Conservation (phyloP, 2,329 filamentous ascomycete species). For the Fusarium musae region DNA sequence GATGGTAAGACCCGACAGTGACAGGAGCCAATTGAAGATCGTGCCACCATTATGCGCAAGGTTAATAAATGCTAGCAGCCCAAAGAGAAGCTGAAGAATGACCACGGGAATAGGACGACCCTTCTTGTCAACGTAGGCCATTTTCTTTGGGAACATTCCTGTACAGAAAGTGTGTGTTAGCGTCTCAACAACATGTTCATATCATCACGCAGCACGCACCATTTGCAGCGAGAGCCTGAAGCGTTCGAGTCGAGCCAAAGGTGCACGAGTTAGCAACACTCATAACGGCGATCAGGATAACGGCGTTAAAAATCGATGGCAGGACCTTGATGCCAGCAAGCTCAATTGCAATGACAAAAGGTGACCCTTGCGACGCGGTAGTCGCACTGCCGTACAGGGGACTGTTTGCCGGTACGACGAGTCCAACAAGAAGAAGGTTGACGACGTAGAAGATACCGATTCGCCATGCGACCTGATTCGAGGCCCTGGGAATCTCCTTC, state of each 20-base stretch:
- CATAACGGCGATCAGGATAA: neutral
- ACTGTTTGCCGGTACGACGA: neutral
- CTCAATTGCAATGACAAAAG: neutral
- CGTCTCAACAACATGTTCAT: neutral
- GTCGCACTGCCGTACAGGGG: neutral
- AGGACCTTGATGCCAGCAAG: neutral
- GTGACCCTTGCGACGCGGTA: neutral
- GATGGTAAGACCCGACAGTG: neutral
- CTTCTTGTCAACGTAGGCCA: neutral
- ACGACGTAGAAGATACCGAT: neutral
- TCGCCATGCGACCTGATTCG: neutral
- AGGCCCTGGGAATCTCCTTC: neutral
- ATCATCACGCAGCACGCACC: neutral
- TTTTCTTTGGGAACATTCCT: neutral
- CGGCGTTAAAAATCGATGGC: neutral
- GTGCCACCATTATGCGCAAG: neutral
- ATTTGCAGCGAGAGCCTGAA: neutral
- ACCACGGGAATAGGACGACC: neutral
- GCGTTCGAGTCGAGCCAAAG: neutral
- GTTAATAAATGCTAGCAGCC: neutral
- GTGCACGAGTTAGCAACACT: neutral
- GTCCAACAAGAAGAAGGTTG: neutral
- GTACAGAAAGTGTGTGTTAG: neutral
- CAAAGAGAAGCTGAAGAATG: neutral
- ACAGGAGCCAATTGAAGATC: neutral